Evolutionary conservation across 2,329 filamentous ascomycete species (phyloP).

Genomic region (Alternaria panax): DNA sequence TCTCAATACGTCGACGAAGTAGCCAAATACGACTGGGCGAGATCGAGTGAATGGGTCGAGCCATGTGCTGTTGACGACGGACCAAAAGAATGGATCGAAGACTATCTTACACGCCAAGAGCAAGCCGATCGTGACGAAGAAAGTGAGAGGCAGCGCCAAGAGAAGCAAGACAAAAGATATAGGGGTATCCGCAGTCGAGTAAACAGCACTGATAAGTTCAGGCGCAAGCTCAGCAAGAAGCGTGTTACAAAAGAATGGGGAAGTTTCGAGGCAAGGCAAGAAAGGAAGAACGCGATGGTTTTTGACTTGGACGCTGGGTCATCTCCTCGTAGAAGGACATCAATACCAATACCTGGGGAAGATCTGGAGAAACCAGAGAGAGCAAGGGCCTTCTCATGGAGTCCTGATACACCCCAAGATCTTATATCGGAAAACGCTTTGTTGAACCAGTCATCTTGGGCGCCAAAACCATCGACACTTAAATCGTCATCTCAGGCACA

Average conservation of each 20-base stretch:
- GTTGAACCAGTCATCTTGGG: not conserved
- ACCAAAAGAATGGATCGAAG: conserved; percentile 17
- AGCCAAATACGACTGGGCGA: conserved; percentile 5
- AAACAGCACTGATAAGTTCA: conserved; percentile 10
- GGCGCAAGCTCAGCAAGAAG: conserved; percentile 5
- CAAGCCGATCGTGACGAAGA: conserved; percentile 9
- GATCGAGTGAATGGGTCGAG: conserved; percentile 11
- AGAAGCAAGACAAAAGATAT: conserved; percentile 3
- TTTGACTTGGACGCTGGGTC: not conserved
- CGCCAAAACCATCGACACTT: not conserved
- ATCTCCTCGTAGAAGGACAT: not conserved
- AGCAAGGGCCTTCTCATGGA: conserved; percentile 6
- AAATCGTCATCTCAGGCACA: not conserved
- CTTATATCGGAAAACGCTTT: not conserved
- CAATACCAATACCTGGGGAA: not conserved
- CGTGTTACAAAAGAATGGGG: not conserved
- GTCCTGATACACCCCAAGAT: not conserved
- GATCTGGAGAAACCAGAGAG: not conserved
- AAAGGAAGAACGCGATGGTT: not conserved
- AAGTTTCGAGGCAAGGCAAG: conserved; percentile 1
- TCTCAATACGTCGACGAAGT: not conserved
- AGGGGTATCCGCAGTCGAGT: not conserved
- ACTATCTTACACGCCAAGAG: conserved; percentile 11
- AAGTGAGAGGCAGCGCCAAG: not conserved
- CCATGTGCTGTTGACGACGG: conserved; percentile 1